Percentiles rank a stretch among this genome's conserved stretches.
phyloP scores from a whole-genome alignment of 345 rosid genomes.

The Lepidium sativum region DNA sequence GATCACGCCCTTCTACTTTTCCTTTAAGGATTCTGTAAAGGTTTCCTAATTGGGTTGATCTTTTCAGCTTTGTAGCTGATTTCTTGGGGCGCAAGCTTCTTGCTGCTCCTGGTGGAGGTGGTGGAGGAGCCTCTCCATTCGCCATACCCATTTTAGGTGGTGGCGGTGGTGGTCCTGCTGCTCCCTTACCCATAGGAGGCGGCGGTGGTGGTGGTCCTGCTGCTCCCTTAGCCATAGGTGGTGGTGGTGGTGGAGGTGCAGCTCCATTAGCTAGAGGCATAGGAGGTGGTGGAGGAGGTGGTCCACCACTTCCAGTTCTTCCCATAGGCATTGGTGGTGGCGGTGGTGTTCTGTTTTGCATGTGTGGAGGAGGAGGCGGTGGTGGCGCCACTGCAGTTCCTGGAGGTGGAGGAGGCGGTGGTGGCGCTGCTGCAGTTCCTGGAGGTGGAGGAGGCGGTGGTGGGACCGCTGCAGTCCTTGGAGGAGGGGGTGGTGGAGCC shows the following conservation, averaged over 20 bases:
- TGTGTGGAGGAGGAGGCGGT: slow-evolving; percentile 15
- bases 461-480: neutral
- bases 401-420: slow-evolving; percentile 20
- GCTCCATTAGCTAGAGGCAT: slow-evolving; percentile 28
- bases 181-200: slow-evolving; percentile 31
- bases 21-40: slow-evolving; percentile 68
- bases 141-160: slow-evolving; percentile 30
- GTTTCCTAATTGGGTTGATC: slow-evolving; percentile 68
- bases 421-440: neutral
- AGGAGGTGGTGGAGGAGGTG: slow-evolving; percentile 39
- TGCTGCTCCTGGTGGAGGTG: slow-evolving; percentile 56
- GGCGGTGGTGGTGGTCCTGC: slow-evolving; percentile 52
- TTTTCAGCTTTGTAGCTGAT: slow-evolving; percentile 61
- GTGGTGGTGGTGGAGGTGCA: slow-evolving; percentile 65
- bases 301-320: slow-evolving; percentile 11
- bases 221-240: slow-evolving; percentile 33
- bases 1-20: slow-evolving; percentile 62
- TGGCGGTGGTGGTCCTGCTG: slow-evolving; percentile 48
- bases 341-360: slow-evolving; percentile 1
- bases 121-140: slow-evolving; percentile 46
- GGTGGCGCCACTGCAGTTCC: neutral
- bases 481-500: slow-evolving; percentile 23
- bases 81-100: slow-evolving; percentile 62
- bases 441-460: slow-evolving; percentile 27
- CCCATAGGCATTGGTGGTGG: slow-evolving; percentile 13